Evolutionary conservation across 2,329 filamentous ascomycete genomes (phyloP).

Genomic region (Amauroascus niger): DNA sequence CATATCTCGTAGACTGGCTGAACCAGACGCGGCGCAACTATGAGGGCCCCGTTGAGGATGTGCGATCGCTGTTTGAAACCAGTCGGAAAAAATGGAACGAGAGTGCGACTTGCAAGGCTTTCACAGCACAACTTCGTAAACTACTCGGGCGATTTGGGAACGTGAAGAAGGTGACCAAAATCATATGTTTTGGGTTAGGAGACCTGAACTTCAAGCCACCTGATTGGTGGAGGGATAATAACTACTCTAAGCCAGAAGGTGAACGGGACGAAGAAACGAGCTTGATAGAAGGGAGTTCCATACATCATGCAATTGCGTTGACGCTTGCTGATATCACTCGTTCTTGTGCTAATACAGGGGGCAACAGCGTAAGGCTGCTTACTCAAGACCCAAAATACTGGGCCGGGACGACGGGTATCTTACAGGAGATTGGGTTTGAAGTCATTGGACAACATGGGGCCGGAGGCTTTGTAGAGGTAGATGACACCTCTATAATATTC

Average conservation of each 20-base stretch:
- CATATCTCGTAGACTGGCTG: conserved; percentile 23
- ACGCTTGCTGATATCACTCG: conserved; percentile 19
- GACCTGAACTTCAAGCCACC: conserved; percentile 19
- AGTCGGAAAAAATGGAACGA: conserved; percentile 17
- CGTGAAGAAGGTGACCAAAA: conserved; percentile 20
- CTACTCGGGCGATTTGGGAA: conserved; percentile 13
- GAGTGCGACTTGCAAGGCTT: conserved; percentile 19
- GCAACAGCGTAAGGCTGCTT: conserved; percentile 17
- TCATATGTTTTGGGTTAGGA: conserved; percentile 23
- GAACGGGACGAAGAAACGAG: conserved; percentile 16
- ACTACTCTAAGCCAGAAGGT: conserved; percentile 12
- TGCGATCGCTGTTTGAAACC: conserved; percentile 15
- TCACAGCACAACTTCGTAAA: conserved; percentile 18
- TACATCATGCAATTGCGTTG: conserved; percentile 22
- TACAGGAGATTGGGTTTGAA: conserved; percentile 20
- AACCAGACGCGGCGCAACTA: conserved; percentile 19
- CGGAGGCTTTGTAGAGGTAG: conserved; percentile 17
- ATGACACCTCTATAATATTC: conserved; percentile 2
- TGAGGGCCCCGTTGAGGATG: conserved; percentile 14
- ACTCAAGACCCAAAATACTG: conserved; percentile 17
- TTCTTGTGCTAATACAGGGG: conserved; percentile 1
- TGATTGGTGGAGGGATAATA: conserved; percentile 19
- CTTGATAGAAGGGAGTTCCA: conserved; percentile 11
- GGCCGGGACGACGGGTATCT: conserved; percentile 14
- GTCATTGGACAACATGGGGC: conserved; percentile 19